Base-by-base conservation (phyloP, 2,329 filamentous ascomycete genomes). In the Fusarium sp. region DNA sequence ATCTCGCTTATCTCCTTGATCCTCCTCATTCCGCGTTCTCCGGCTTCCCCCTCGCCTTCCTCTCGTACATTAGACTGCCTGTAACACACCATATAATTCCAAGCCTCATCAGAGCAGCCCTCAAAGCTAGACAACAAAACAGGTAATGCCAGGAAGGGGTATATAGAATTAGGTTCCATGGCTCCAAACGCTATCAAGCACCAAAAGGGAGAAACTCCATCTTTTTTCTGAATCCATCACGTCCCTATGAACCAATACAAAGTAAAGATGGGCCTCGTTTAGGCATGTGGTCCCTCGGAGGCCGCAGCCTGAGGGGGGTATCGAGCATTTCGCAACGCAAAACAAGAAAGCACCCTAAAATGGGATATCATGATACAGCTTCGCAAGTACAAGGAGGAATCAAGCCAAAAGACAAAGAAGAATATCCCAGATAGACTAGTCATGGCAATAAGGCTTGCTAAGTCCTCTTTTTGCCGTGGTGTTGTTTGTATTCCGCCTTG, bases 401-500 rank as follows among this genome's bases (percentile, higher is more conserved):
- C 58, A 63, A 50, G 48, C 37, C 48, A 63, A 70, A 65, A 63
- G 50, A 66, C 68, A 71, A 62, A 70, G 56, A 56, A 61, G 67
- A 67, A 50, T 63, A 67, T 65, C 66, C 62, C 53, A 53, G 47
- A 44, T 64, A 47, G 51, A 69, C 66, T 41, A 47, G 53, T 69
- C 62, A 65, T 66, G 71, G 70, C 62, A 76, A 68, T 57, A 73
- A 74, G 65, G 70, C 74, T 65, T 67, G 71, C 76, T 79, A 79
- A 25, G 71, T 69, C 72, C 73, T 79, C 76, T 80, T 84, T 74
- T 81, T 85, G 73, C 78, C 78, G 68, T 84, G 81, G 67, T 87
- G 85, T 49, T 82, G 79, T 82, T 92, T 97, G 87, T 92, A 97
- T 81, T 98, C 95, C 15, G 92, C 89, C 75, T 90, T 90, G 25